These are phyloP conservation scores for Colletotrichum echinochloae DNA, from an alignment of 2,329 filamentous ascomycete genomes.

Conservation along the genomic window DNA sequence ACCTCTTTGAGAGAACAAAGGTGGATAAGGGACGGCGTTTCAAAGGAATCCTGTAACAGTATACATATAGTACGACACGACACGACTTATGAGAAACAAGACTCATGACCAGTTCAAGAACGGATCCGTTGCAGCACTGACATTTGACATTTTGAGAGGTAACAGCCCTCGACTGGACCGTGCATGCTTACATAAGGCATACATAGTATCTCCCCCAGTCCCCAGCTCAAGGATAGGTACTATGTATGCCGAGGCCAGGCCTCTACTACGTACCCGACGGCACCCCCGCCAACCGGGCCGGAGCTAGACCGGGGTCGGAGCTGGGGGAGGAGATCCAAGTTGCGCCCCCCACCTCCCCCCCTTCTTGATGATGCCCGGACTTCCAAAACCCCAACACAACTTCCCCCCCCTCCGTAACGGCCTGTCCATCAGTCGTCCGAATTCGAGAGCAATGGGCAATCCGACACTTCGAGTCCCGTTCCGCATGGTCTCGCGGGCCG, in stretches of 20 bases:
- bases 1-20: background rate
- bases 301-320: constrained; percentile 39
- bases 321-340: constrained; percentile 13
- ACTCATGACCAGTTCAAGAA: background rate
- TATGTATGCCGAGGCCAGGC: constrained; percentile 40
- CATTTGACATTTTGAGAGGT: background rate
- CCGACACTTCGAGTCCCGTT: background rate
- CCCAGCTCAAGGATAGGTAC: constrained; percentile 16
- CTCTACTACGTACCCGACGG: constrained; percentile 23
- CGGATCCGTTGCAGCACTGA: background rate
- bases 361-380: constrained; percentile 10
- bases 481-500: constrained; percentile 2
- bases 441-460: constrained; percentile 9
- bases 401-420: constrained; percentile 24
- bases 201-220: no score
- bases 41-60: background rate
- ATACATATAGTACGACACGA: background rate
- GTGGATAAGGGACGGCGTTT: background rate
- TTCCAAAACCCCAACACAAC: constrained; percentile 6
- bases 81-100: background rate
- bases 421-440: background rate
- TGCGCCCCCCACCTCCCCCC: background rate
- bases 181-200: constrained; percentile 29
- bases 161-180: background rate
- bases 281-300: constrained; percentile 37